Conservation (phyloP, 768 basidiomycete species). For the Rhizopogon vesiculosus region DNA sequence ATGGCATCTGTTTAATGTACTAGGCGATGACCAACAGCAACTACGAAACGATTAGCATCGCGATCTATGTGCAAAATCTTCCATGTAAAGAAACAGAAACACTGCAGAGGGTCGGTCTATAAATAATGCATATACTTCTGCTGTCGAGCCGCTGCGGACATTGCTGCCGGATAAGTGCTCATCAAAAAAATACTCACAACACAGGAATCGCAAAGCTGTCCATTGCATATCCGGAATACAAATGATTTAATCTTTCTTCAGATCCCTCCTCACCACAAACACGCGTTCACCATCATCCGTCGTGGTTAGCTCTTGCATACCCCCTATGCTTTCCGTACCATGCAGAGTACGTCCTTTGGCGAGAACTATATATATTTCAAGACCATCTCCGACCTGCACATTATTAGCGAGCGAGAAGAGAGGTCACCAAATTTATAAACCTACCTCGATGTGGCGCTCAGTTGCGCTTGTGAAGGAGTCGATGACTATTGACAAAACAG, state of each 20-base stretch:
- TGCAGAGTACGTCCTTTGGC: slow-evolving; percentile 61
- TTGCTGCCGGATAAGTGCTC: background rate
- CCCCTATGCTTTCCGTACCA: slow-evolving; percentile 49
- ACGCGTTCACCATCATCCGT: slow-evolving; percentile 66
- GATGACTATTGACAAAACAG: slow-evolving; percentile 82
- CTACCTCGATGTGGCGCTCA: slow-evolving; percentile 95
- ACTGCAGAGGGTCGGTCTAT: background rate
- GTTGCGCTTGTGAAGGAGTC: slow-evolving; percentile 98
- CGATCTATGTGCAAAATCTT: background rate
- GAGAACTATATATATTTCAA: slow-evolving; percentile 88
- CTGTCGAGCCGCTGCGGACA: background rate
- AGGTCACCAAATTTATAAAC: slow-evolving; percentile 5
- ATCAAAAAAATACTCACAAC: slow-evolving; percentile 1
- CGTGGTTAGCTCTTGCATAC: slow-evolving; percentile 59
- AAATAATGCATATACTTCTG: background rate
- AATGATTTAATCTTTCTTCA: slow-evolving; percentile 73
- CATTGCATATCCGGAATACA: slow-evolving; percentile 4
- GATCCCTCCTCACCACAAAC: slow-evolving; percentile 69
- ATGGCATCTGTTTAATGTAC: too few species aligned
- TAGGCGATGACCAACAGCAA: background rate
- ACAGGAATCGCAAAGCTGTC: background rate
- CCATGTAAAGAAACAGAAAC: too few species aligned
- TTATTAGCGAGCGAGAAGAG: slow-evolving; percentile 2
- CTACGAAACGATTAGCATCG: background rate
- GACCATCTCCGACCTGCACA: slow-evolving; percentile 84